phyloP scores from a whole-genome alignment of 1,284 basidiomycete species.

The Golubevia pallescens region DNA sequence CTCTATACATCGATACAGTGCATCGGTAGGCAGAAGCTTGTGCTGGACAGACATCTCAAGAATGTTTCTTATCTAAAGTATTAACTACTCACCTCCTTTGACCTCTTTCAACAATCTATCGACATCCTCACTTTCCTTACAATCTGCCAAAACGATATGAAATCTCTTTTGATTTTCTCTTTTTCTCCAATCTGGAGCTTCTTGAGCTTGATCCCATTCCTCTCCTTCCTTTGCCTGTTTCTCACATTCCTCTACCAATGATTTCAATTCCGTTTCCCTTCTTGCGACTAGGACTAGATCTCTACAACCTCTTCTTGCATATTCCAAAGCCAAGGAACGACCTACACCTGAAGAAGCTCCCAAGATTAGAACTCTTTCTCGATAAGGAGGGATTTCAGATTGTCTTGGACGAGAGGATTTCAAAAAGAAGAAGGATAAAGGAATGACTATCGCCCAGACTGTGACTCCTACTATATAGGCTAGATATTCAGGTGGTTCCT shows the following conservation, averaged over 20 bases:
- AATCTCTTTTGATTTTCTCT: constrained; percentile 57
- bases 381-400: constrained; percentile 60
- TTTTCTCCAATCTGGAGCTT: constrained; percentile 26
- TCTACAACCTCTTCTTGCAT: constrained; percentile 76
- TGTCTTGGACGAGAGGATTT: background rate
- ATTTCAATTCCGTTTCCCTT: constrained; percentile 70
- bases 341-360: constrained; percentile 87
- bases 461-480: background rate
- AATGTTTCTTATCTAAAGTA: too few relatives aligned
- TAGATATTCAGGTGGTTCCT: background rate
- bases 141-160: constrained; percentile 71
- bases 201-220: constrained; percentile 40
- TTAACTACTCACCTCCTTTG: constrained; percentile 69
- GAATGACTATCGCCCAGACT: background rate
- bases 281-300: constrained; percentile 79
- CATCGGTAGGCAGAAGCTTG: too few relatives aligned
- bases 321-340: constrained; percentile 74
- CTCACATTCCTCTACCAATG: constrained; percentile 73
- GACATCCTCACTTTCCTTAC: constrained; percentile 75
- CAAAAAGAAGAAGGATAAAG: background rate
- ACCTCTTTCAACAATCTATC: constrained; percentile 71
- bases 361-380: constrained; percentile 78
- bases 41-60: too few relatives aligned
- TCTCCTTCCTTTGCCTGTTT: constrained; percentile 21
- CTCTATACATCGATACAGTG: too few relatives aligned